Evolutionary conservation across 371 early-diverging fungal species (phyloP).

Genomic region (Mucor indicus): DNA sequence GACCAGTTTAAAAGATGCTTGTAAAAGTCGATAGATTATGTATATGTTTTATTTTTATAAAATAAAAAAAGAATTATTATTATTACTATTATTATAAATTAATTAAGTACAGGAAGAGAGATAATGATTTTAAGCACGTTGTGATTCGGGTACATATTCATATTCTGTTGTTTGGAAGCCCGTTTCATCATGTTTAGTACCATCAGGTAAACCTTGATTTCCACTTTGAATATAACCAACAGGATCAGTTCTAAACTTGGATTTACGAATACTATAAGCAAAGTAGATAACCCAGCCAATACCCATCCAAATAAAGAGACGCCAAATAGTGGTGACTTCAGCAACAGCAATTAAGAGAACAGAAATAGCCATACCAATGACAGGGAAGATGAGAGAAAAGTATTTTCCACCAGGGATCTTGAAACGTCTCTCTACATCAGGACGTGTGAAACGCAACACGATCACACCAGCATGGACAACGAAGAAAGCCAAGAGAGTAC

Average conservation of each 20-base stretch:
- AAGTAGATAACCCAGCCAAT: slow-evolving; percentile 73
- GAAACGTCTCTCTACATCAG: slow-evolving; percentile 76
- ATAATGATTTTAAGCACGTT: no score
- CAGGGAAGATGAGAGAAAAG: slow-evolving; percentile 51
- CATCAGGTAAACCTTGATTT: slow-evolving; percentile 5
- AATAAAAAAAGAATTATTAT: no score
- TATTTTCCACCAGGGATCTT: slow-evolving; percentile 68
- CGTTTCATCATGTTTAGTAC: slow-evolving; percentile 1
- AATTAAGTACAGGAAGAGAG: no score
- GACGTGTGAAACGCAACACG: slow-evolving; percentile 73
- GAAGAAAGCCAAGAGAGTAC: slow-evolving; percentile 84
- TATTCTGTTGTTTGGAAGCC: slow-evolving; percentile 23
- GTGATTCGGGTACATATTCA: slow-evolving; percentile 12
- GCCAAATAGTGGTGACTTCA: slow-evolving; percentile 56
- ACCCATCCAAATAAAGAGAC: slow-evolving; percentile 64
- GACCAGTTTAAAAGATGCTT: no score
- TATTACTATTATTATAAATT: no score
- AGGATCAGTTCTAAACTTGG: slow-evolving; percentile 46
- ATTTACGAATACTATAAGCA: slow-evolving; percentile 62
- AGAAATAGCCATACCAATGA: slow-evolving; percentile 57
- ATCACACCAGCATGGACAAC: slow-evolving; percentile 76
- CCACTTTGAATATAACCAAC: slow-evolving; percentile 29
- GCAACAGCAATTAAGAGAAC: slow-evolving; percentile 64
- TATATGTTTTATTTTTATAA: no score
- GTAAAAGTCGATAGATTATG: no score